Conservation (phyloP, 2,329 filamentous ascomycete genomes). For the Epichloe gansuensis region DNA sequence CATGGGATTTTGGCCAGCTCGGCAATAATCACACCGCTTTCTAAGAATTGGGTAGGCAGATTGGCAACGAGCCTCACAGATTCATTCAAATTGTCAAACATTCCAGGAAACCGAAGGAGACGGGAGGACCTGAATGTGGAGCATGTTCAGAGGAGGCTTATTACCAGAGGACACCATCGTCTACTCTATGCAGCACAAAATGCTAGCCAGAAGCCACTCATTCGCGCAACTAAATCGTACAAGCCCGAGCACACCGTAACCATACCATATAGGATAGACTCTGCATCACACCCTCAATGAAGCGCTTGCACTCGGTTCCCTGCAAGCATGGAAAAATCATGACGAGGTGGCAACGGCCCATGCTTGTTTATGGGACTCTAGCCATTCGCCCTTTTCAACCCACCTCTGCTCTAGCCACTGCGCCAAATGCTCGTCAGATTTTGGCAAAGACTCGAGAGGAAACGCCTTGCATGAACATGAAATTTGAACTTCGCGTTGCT, state of each 20-base stretch:
- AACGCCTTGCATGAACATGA: conserved; percentile 37
- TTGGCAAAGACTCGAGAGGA: conserved; percentile 34
- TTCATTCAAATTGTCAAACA: no score
- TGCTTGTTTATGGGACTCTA: conserved; percentile 24
- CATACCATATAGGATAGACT: no score
- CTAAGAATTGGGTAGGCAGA: no score
- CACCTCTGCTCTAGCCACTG: conserved; percentile 41
- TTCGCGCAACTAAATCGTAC: neutral
- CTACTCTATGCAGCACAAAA: neutral
- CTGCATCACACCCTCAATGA: neutral
- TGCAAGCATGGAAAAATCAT: neutral
- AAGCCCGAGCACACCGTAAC: neutral
- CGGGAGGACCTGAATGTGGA: no score
- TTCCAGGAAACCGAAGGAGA: no score
- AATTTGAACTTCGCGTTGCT: conserved; percentile 29
- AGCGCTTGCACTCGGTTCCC: neutral
- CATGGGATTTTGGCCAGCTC: no score
- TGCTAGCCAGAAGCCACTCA: neutral
- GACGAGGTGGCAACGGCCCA: conserved; percentile 6
- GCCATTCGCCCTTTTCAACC: conserved; percentile 40
- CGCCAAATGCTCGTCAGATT: conserved; percentile 34
- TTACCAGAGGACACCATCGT: no score
- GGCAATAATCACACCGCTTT: no score
- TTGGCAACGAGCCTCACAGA: no score
- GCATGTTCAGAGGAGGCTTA: no score